Evolutionary conservation across 768 basidiomycete species (phyloP).

Genomic region (Dendrothele bispora): DNA sequence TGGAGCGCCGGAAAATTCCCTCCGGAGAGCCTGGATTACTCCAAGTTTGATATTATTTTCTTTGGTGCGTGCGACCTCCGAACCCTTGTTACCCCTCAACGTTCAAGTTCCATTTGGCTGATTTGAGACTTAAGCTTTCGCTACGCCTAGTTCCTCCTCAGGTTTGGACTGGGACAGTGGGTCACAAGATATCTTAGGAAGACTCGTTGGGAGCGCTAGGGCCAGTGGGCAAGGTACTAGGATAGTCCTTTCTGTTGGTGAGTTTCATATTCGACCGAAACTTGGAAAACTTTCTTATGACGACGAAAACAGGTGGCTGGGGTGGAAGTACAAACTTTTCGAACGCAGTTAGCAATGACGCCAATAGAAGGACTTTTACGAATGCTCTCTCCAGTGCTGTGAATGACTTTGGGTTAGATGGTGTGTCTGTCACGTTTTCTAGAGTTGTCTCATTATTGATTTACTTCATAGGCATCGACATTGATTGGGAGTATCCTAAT

Average conservation of each 20-base stretch:
- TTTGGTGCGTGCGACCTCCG: constrained; percentile 45
- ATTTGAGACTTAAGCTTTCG: constrained; percentile 67
- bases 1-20: constrained; percentile 48
- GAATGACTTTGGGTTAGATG: constrained; percentile 61
- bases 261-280: constrained; percentile 27
- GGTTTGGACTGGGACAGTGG: constrained; percentile 51
- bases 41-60: constrained; percentile 65
- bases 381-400: constrained; percentile 54
- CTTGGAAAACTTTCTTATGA: constrained; percentile 1
- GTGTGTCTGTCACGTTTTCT: constrained; percentile 38
- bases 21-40: constrained; percentile 60
- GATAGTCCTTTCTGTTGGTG: constrained; percentile 66
- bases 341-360: constrained; percentile 46
- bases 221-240: constrained; percentile 57
- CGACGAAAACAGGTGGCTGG: constrained; percentile 58
- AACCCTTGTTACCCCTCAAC: no score
- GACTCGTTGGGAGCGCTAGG: constrained; percentile 57
- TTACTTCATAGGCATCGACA: constrained; percentile 31
- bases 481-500: constrained; percentile 81
- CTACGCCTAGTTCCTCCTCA: constrained; percentile 57
- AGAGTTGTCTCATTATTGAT: no score
- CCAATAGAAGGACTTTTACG: constrained; percentile 55
- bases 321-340: constrained; percentile 66
- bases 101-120: background rate
- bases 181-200: constrained; percentile 48